A percentile compares a stretch with the other conserved stretches of the same genome.
Evolutionary conservation across 1,284 basidiomycete genomes (phyloP).

Genomic region (Cryptococcus floricola): DNA sequence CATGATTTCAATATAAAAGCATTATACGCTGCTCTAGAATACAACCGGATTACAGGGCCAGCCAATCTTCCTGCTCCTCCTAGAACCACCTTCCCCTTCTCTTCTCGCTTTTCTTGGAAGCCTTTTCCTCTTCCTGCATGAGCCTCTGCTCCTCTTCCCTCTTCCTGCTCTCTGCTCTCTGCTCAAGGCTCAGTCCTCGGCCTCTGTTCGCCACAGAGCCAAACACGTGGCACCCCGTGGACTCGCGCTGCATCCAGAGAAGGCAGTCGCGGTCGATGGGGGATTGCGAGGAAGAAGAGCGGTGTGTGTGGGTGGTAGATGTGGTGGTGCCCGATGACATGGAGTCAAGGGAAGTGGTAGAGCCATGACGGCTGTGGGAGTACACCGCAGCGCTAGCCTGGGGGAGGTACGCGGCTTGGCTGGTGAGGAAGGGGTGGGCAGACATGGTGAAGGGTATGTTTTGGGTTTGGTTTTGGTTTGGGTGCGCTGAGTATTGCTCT

Average conservation of each 20-base stretch:
- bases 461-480: not conserved
- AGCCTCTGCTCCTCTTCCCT: constrained; percentile 1
- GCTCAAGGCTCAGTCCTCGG: constrained; percentile 2
- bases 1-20: too few relatives aligned
- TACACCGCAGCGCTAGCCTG: not conserved
- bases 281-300: not conserved
- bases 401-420: constrained; percentile 20
- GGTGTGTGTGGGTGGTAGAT: constrained; percentile 3
- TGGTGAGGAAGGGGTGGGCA: constrained; percentile 24
- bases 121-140: constrained; percentile 2
- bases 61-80: not conserved
- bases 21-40: too few relatives aligned
- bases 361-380: constrained; percentile 5
- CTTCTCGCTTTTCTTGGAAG: constrained; percentile 4
- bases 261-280: constrained; percentile 12
- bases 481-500: not conserved
- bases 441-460: not conserved
- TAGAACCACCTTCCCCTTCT: constrained; percentile 12
- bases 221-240: constrained; percentile 9
- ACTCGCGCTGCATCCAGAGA: constrained; percentile 12
- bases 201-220: constrained; percentile 9
- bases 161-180: not conserved
- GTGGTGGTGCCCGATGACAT: constrained; percentile 3
- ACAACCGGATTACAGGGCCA: not conserved
- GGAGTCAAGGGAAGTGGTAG: constrained; percentile 5